Base-by-base conservation (phyloP, 1,284 basidiomycete species). In the Albatrellus sp. region DNA sequence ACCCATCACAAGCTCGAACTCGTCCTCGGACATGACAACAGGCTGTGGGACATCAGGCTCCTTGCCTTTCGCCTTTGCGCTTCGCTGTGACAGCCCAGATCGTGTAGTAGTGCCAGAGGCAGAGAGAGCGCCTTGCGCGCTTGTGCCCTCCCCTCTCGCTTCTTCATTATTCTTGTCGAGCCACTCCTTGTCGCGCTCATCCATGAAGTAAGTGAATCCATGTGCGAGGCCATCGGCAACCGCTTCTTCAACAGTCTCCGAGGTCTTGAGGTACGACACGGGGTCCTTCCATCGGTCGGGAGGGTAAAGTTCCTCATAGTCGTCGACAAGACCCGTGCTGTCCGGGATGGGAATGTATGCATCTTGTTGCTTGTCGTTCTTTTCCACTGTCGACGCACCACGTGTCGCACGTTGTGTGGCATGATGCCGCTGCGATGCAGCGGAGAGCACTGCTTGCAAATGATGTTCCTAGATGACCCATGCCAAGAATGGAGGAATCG, bases 131-230 rank as follows among this genome's bases (percentile, higher is more conserved):
- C 81, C 80, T 54, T 87, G 79, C 0, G 75, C 72, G 48, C 83
- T 82, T 1, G 84, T 82, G 12, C 90, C 85, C 58, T 91, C 90
- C 14, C 90, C 87, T 40, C 87, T 77, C 2, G 87, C 86, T 52
- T 87, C 80, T 54, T 87, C 83, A 55, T 98, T 98, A 60, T 90
- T 90, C 61, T 80, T 84, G 50, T 87, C 81, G 33, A 98, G 75
- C 93, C 94, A 98, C 46, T 87, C 84, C 54, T 86, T 79, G 65
- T 98, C 96, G 33, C 90, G 85, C 61, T 98, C 96, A 57, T 98
- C 96, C 83, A 98, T 87, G 54, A 81, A 88, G 61, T 98, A 98
- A 4, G 80, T 77, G 58, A 83, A 89, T 1, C 78, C 80, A 54
- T 76, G 70, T 31, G 72, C 64, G 49, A 88, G 72, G 14, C 74